Evolutionary conservation across 495 filamentous ascomycete genomes (phyloP).

Genomic region (Endocarpon pusillum): DNA sequence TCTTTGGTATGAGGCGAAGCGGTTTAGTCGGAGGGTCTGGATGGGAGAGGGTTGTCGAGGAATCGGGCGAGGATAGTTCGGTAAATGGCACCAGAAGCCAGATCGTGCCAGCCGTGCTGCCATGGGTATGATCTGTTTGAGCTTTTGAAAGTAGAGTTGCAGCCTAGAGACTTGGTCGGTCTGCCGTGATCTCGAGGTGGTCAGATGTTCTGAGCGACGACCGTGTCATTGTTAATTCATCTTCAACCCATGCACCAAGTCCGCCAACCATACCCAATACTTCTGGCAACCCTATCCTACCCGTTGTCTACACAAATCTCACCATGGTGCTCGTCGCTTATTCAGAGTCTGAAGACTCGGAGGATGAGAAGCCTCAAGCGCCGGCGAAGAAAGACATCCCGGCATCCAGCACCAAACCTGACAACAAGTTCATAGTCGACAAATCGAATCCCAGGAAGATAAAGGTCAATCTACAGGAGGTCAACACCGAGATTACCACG

Average conservation of each 20-base stretch:
- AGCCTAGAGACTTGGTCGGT: too few relatives aligned
- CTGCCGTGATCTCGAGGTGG: too few relatives aligned
- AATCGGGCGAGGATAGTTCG: too few relatives aligned
- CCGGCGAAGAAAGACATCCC: conserved; percentile 14
- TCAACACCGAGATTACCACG: conserved; percentile 25
- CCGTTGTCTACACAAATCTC: conserved; percentile 1
- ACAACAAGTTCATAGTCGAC: conserved; percentile 61
- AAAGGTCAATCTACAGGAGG: conserved; percentile 48
- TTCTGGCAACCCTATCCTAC: background rate
- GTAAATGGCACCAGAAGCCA: too few relatives aligned
- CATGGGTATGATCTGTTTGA: too few relatives aligned
- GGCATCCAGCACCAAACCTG: conserved; percentile 15
- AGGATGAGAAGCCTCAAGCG: conserved; percentile 29
- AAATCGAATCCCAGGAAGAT: conserved; percentile 68
- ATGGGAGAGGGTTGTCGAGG: background rate
- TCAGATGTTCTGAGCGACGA: too few relatives aligned
- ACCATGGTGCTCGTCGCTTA: conserved; percentile 65
- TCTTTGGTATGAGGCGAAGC: background rate
- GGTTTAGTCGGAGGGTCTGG: background rate
- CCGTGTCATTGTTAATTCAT: too few relatives aligned
- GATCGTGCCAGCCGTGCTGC: too few relatives aligned
- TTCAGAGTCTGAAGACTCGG: conserved; percentile 70
- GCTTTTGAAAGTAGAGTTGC: too few relatives aligned
- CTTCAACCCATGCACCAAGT: too few relatives aligned
- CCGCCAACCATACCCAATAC: background rate